phyloP scores from a whole-genome alignment of 495 filamentous ascomycete genomes.

The Viridothelium virens region DNA sequence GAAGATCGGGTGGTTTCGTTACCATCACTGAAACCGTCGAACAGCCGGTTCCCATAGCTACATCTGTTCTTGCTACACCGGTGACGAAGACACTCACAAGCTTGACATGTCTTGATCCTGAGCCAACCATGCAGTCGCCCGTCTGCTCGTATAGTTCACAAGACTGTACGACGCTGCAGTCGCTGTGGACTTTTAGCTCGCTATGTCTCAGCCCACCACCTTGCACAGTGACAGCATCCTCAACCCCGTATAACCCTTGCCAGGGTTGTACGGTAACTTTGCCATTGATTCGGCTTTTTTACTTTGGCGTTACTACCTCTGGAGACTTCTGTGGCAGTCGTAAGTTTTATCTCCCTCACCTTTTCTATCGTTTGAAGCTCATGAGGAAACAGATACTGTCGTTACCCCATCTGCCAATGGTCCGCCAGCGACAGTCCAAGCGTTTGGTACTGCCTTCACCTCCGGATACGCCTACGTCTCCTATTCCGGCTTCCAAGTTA shows the following conservation, averaged over 20 bases:
- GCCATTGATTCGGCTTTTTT: not conserved
- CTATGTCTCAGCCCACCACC: not conserved
- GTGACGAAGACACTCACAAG: not conserved
- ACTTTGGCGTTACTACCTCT: not conserved
- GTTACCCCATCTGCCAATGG: not conserved
- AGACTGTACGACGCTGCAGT: not conserved
- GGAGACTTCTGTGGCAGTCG: not conserved
- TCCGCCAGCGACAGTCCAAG: not conserved
- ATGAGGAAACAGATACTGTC: not conserved
- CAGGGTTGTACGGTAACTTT: not conserved
- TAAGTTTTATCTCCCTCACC: not conserved
- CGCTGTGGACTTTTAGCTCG: not conserved
- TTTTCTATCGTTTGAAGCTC: not conserved
- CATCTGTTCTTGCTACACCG: not conserved
- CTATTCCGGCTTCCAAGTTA: not conserved
- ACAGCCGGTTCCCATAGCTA: not conserved
- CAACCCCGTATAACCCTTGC: not conserved
- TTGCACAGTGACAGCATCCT: not conserved
- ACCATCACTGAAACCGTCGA: conserved; percentile 7
- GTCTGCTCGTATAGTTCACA: not conserved
- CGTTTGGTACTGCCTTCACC: conserved; percentile 4
- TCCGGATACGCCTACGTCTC: conserved; percentile 3
- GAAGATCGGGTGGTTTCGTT: not conserved
- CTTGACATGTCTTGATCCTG: not conserved
- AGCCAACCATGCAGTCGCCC: not conserved